Conservation (phyloP, 345 rosid genomes). For the Orychophragmus violaceus region DNA sequence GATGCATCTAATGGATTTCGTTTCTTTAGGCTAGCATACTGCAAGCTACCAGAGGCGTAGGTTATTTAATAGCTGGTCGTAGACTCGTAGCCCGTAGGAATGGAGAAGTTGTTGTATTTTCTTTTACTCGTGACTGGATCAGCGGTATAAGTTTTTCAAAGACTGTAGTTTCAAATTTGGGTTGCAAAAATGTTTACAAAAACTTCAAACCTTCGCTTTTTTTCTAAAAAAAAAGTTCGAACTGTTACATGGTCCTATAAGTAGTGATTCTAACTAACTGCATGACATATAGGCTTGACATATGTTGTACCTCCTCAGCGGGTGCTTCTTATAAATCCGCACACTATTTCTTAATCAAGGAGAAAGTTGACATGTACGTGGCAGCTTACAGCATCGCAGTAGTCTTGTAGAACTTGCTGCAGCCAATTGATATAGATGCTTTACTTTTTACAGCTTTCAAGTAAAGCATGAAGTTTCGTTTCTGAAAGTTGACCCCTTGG, state of each 20-base stretch:
- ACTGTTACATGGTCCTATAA: neutral
- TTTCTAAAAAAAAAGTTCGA: neutral
- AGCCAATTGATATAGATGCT: conserved; percentile 1
- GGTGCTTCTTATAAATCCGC: neutral
- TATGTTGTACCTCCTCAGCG: neutral
- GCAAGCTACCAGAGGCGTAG: neutral
- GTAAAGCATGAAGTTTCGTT: neutral
- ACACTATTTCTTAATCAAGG: neutral
- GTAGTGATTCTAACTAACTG: neutral
- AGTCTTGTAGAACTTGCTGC: conserved; percentile 7
- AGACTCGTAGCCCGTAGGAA: no score
- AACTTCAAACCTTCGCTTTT: neutral
- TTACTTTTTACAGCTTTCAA: neutral
- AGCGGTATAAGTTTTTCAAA: neutral
- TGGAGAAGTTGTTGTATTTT: neutral
- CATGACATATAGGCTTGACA: neutral
- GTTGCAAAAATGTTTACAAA: neutral
- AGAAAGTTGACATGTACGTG: neutral
- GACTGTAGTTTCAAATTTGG: neutral
- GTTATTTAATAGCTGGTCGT: neutral
- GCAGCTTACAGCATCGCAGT: conserved; percentile 4
- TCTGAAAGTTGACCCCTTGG: conserved; percentile 1
- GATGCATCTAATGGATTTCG: neutral
- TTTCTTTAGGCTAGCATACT: conserved; percentile 5
- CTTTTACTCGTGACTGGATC: neutral